These are phyloP conservation scores for Mycena citricolor DNA, from an alignment of 1,284 basidiomycete species.

Conservation along the genomic window DNA sequence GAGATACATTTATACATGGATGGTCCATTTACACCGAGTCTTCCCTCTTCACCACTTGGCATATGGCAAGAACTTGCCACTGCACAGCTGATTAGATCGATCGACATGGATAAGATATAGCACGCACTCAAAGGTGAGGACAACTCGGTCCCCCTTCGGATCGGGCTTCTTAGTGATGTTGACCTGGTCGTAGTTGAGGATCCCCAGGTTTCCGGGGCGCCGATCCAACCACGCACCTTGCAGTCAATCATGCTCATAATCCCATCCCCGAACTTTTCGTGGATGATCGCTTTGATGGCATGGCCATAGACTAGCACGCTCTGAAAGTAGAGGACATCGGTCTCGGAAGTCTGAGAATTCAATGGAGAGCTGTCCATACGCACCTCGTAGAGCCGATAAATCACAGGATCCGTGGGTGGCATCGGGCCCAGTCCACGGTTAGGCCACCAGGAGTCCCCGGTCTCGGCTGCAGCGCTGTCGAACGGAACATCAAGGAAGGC, in stretches of 20 bases:
- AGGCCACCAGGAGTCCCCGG: slow-evolving; percentile 73
- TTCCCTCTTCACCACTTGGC: slow-evolving; percentile 58
- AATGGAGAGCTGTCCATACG: slow-evolving; percentile 8
- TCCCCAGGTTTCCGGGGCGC: no score
- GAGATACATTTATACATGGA: no score
- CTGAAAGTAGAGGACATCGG: slow-evolving; percentile 31
- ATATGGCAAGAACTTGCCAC: slow-evolving; percentile 76
- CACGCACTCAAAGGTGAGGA: slow-evolving; percentile 82
- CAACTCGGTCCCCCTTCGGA: slow-evolving; percentile 80
- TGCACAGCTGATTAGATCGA: slow-evolving; percentile 32
- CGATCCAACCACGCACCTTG: slow-evolving; percentile 38
- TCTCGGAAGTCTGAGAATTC: not conserved
- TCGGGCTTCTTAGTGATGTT: slow-evolving; percentile 72
- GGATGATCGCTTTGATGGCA: slow-evolving; percentile 54
- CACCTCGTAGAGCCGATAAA: slow-evolving; percentile 87
- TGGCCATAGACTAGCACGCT: slow-evolving; percentile 80
- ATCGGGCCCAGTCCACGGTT: slow-evolving; percentile 66
- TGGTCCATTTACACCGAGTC: no score
- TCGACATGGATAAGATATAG: no score
- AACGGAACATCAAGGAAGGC: slow-evolving; percentile 49
- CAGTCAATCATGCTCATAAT: slow-evolving; percentile 94
- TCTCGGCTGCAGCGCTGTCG: slow-evolving; percentile 41
- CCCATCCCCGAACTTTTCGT: slow-evolving; percentile 74
- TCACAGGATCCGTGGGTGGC: slow-evolving; percentile 77
- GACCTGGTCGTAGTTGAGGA: no score